Conservation (phyloP, 768 basidiomycete species). For the Kwoniella bestiolae region DNA sequence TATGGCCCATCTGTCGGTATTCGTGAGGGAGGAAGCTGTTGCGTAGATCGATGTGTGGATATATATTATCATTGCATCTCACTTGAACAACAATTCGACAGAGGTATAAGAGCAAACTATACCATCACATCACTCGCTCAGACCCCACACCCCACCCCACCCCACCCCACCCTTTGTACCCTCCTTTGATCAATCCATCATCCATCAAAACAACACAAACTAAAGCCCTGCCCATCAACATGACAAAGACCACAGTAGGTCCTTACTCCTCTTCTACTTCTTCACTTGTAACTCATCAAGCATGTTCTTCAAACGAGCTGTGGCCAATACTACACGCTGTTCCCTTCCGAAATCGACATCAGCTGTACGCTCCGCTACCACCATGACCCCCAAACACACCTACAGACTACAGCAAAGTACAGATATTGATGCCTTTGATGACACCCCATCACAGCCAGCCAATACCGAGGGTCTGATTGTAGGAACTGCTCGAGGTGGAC, state of each 20-base stretch:
- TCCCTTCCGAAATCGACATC: not conserved
- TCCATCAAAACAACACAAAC: too few species aligned
- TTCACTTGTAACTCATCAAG: not conserved
- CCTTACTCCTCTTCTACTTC: not conserved
- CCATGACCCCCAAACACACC: not conserved
- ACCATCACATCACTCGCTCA: too few species aligned
- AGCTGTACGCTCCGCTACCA: not conserved
- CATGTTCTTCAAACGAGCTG: not conserved
- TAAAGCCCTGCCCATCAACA: too few species aligned
- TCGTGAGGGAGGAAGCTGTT: too few species aligned
- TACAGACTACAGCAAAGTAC: constrained; percentile 29
- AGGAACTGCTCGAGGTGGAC: constrained; percentile 5
- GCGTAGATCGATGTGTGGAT: too few species aligned
- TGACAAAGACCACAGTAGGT: not conserved
- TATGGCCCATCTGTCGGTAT: too few species aligned
- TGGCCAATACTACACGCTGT: not conserved
- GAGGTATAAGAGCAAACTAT: too few species aligned
- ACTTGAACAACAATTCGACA: too few species aligned
- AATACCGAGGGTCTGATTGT: constrained; percentile 2
- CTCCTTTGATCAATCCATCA: not conserved
- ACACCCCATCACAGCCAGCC: constrained; percentile 6
- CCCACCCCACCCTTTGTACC: not conserved
- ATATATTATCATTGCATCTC: too few species aligned
- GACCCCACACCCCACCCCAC: too few species aligned
- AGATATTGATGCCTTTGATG: constrained; percentile 18